Conservation (phyloP, 1,139 yeast species). For the Hyphopichia fennica region DNA sequence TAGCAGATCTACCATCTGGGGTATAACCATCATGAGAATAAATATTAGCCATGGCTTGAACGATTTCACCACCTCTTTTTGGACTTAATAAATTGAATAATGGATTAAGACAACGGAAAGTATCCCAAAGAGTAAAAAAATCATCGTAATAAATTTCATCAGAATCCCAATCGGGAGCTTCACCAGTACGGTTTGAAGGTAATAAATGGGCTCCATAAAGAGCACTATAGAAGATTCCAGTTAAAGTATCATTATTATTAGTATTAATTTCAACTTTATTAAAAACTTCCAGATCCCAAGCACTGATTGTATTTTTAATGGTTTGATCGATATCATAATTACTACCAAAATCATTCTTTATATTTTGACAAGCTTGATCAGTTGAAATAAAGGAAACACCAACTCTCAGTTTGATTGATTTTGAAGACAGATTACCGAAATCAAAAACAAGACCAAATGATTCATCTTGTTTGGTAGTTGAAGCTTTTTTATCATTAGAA, state of each 20-base stretch:
- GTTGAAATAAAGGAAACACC: slow-evolving; percentile 34
- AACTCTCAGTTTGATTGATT: slow-evolving; percentile 19
- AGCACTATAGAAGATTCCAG: slow-evolving; percentile 26
- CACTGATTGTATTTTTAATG: slow-evolving; percentile 17
- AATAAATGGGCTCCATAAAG: slow-evolving; percentile 34
- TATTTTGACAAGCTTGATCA: slow-evolving; percentile 29
- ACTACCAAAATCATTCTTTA: slow-evolving; percentile 18
- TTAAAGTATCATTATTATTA: slow-evolving; percentile 18
- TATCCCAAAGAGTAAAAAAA: slow-evolving; percentile 43
- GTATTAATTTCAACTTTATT: slow-evolving; percentile 17
- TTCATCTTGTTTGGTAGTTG: slow-evolving; percentile 13
- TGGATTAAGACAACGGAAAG: slow-evolving; percentile 35
- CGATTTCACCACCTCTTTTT: slow-evolving; percentile 28
- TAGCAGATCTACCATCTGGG: slow-evolving; percentile 41
- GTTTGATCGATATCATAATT: slow-evolving; percentile 19
- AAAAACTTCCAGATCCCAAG: slow-evolving; percentile 30
- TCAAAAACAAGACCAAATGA: slow-evolving; percentile 22
- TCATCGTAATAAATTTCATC: slow-evolving; percentile 35
- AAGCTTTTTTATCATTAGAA: slow-evolving; percentile 2
- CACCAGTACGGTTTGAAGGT: slow-evolving; percentile 39
- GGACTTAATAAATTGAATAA: slow-evolving; percentile 29
- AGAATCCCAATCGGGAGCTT: slow-evolving; percentile 24
- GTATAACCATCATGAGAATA: slow-evolving; percentile 35
- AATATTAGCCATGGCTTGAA: slow-evolving; percentile 28
- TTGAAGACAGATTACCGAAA: slow-evolving; percentile 13